phyloP scores from a whole-genome alignment of 345 rosid genomes.

The Combretum micranthum region DNA sequence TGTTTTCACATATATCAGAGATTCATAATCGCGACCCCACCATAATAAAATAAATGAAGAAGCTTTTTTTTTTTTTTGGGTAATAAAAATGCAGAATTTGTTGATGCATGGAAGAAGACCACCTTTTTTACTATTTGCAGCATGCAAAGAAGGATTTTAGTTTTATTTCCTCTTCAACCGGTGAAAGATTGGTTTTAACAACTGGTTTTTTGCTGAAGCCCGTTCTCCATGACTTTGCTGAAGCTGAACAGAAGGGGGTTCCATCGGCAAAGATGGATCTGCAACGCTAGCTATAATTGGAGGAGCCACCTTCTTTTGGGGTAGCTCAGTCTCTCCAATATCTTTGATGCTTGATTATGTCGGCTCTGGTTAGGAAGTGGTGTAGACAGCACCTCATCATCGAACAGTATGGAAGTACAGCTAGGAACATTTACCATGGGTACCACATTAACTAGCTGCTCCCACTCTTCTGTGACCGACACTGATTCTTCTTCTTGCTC shows the following conservation, averaged over 20 bases:
- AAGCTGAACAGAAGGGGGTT: slow-evolving; percentile 52
- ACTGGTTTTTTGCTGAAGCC: slow-evolving; percentile 44
- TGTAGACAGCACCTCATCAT: slow-evolving; percentile 16
- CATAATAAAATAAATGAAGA: no score
- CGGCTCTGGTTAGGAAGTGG: slow-evolving; percentile 34
- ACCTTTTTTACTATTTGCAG: no score
- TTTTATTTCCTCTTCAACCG: slow-evolving; percentile 51
- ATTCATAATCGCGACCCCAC: no score
- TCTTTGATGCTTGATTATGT: slow-evolving; percentile 63
- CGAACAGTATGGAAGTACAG: slow-evolving; percentile 30
- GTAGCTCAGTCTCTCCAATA: slow-evolving; percentile 79
- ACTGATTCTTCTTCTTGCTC: slow-evolving; percentile 29
- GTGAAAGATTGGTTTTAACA: slow-evolving; percentile 70
- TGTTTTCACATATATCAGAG: no score
- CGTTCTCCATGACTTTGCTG: slow-evolving; percentile 34
- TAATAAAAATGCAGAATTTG: no score
- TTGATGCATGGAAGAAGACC: no score
- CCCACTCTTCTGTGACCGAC: slow-evolving; percentile 79
- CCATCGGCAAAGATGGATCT: slow-evolving; percentile 24
- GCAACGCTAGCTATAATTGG: slow-evolving; percentile 16
- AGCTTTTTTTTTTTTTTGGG: no score
- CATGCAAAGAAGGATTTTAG: no score
- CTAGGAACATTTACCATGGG: slow-evolving; percentile 37
- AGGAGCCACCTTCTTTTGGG: slow-evolving; percentile 41
- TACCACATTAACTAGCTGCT: slow-evolving; percentile 55